A percentile compares a stretch with the other conserved stretches of the same genome.
phyloP scores from a whole-genome alignment of 2,329 filamentous ascomycete genomes.

The Ambrosiella beaveri region DNA sequence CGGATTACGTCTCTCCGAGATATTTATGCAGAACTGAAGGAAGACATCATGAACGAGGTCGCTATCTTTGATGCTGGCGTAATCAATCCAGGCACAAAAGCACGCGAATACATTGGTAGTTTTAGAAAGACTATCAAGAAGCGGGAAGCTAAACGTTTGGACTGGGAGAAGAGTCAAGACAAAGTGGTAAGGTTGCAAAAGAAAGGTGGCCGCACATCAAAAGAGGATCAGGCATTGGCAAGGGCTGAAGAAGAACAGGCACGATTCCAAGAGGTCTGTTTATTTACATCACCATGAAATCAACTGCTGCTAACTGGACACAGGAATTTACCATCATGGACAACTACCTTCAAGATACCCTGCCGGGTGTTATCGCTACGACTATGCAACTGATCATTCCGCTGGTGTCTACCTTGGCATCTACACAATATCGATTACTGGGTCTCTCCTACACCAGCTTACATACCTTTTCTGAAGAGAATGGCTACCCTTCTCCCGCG shows the following conservation, averaged over 20 bases:
- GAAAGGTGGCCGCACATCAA: constrained; percentile 52
- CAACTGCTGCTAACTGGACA: background rate
- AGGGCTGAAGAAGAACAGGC: constrained; percentile 57
- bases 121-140: constrained; percentile 75
- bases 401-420: constrained; percentile 51
- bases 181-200: constrained; percentile 51
- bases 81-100: constrained; percentile 50
- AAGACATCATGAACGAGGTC: constrained; percentile 55
- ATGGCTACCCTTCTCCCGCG: constrained; percentile 52
- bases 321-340: constrained; percentile 61
- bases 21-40: constrained; percentile 52
- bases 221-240: constrained; percentile 52
- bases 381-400: constrained; percentile 59
- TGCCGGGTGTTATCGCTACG: constrained; percentile 54
- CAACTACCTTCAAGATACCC: constrained; percentile 49
- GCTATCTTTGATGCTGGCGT: constrained; percentile 52
- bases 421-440: constrained; percentile 61
- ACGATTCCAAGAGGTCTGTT: constrained; percentile 42
- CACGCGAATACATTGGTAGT: constrained; percentile 50
- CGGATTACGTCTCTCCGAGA: constrained; percentile 48
- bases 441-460: constrained; percentile 63
- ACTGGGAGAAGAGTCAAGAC: constrained; percentile 63
- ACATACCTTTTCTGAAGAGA: constrained; percentile 53
- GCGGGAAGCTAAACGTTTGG: constrained; percentile 62
- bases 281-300: background rate